These are phyloP conservation scores for Perilla frutescens DNA, from an alignment of 257 asterid species.

Conservation along the genomic window DNA sequence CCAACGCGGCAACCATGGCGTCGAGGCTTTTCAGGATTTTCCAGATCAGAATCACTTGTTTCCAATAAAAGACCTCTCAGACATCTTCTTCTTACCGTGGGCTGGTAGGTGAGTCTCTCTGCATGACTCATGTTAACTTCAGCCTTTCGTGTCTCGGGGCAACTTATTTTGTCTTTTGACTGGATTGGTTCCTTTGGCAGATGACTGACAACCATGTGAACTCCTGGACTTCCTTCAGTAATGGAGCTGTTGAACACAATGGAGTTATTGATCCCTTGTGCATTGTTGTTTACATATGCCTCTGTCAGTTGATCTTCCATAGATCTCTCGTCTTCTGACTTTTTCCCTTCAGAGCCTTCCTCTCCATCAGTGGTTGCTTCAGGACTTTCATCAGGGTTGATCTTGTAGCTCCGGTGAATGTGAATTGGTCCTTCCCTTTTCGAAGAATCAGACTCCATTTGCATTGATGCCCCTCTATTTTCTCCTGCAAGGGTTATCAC, in stretches of 20 bases:
- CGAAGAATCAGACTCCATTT: constrained; percentile 60
- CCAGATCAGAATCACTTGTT: constrained; percentile 74
- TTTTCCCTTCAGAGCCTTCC: constrained; percentile 39
- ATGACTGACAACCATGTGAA: constrained; percentile 51
- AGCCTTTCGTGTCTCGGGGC: constrained; percentile 48
- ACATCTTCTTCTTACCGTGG: constrained; percentile 78
- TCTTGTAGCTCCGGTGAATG: constrained; percentile 77
- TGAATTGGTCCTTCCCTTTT: constrained; percentile 50
- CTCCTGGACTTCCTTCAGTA: constrained; percentile 71
- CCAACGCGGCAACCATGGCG: constrained; percentile 82
- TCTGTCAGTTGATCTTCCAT: constrained; percentile 53
- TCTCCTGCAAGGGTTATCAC: constrained; percentile 93
- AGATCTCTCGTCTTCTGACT: constrained; percentile 34
- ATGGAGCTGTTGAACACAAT: constrained; percentile 65
- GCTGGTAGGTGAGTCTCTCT: constrained; percentile 58
- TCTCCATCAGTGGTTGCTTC: constrained; percentile 63
- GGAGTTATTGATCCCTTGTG: constrained; percentile 84
- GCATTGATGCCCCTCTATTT: constrained; percentile 89
- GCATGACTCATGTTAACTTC: constrained; percentile 49
- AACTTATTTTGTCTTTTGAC: constrained; percentile 29
- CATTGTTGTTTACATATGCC: constrained; percentile 69
- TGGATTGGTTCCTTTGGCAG: constrained; percentile 42
- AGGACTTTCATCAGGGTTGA: constrained; percentile 47
- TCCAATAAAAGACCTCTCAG: constrained; percentile 74
- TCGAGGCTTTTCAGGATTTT: constrained; percentile 59